Percentiles rank a stretch among this genome's conserved stretches.
phyloP scores from a whole-genome alignment of 202 grass and related monocot species.

The Schoenoplectus tabernaemontani region DNA sequence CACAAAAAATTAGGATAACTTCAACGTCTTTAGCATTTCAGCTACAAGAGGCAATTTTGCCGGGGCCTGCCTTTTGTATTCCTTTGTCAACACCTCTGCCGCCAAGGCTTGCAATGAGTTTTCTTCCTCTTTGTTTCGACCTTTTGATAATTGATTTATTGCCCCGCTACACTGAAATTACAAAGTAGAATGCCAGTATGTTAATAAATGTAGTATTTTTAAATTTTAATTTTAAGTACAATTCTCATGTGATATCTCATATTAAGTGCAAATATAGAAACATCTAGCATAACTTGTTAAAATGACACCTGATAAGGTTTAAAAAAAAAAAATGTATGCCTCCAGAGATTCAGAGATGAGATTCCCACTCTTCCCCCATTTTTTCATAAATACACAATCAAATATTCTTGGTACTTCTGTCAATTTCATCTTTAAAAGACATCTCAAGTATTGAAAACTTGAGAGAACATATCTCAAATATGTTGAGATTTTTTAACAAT shows the following conservation, averaged over 20 bases:
- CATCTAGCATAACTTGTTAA: background rate
- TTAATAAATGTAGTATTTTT: background rate
- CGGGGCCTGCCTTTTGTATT: slow-evolving; percentile 57
- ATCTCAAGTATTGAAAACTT: background rate
- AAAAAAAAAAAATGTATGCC: background rate
- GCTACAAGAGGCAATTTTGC: slow-evolving; percentile 55
- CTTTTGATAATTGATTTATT: slow-evolving; percentile 71
- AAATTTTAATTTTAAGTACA: background rate
- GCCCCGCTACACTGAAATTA: slow-evolving; percentile 58
- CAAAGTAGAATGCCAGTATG: background rate
- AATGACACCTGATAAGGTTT: background rate
- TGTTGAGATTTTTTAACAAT: too few species aligned
- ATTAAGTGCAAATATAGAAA: background rate
- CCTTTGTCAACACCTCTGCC: slow-evolving; percentile 61
- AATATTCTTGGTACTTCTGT: background rate
- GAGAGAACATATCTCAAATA: too few species aligned
- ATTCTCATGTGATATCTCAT: too few species aligned
- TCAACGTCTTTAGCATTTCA: slow-evolving; percentile 78
- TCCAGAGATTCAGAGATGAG: too few species aligned
- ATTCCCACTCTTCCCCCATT: background rate
- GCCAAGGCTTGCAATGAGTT: slow-evolving; percentile 63
- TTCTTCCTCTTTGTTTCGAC: slow-evolving; percentile 75
- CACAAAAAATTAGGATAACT: slow-evolving; percentile 43
- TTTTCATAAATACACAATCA: background rate
- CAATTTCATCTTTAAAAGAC: background rate